Evolutionary conservation across 495 filamentous ascomycete genomes (phyloP).

Genomic region (Cladorrhinum samala): DNA sequence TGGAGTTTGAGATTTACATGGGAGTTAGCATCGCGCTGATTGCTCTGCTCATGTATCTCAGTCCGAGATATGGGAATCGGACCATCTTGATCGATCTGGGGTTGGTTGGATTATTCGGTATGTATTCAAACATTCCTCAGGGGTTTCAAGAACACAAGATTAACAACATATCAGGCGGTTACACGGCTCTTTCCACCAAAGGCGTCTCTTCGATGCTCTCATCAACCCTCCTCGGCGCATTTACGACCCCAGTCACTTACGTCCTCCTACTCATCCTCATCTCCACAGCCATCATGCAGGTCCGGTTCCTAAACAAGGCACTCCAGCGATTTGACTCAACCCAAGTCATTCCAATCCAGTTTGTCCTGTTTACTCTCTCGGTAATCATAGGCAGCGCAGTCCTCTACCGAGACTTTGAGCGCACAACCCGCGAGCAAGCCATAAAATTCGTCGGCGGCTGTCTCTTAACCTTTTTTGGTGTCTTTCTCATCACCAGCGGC

Average conservation of each 20-base stretch:
- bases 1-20: slow-evolving; percentile 89
- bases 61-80: slow-evolving; percentile 68
- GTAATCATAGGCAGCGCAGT: slow-evolving; percentile 93
- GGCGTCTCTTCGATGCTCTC: slow-evolving; percentile 92
- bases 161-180: slow-evolving; percentile 57
- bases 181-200: slow-evolving; percentile 93
- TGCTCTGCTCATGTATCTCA: slow-evolving; percentile 68
- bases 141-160: background rate
- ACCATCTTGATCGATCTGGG: slow-evolving; percentile 92
- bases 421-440: slow-evolving; percentile 59
- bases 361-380: slow-evolving; percentile 90
- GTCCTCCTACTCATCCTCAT: slow-evolving; percentile 69
- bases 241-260: slow-evolving; percentile 90
- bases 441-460: slow-evolving; percentile 86
- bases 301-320: slow-evolving; percentile 92
- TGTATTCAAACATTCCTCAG: slow-evolving; percentile 19
- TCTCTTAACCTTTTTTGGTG: slow-evolving; percentile 82
- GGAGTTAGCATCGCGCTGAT: slow-evolving; percentile 70
- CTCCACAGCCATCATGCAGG: slow-evolving; percentile 84
- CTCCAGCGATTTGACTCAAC: slow-evolving; percentile 93
- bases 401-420: slow-evolving; percentile 89
- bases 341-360: slow-evolving; percentile 94
- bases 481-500: slow-evolving; percentile 84
- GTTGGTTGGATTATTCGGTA: slow-evolving; percentile 87
- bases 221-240: slow-evolving; percentile 74